phyloP scores from a whole-genome alignment of 1,284 basidiomycete genomes.

The Inonotus hispidus region DNA sequence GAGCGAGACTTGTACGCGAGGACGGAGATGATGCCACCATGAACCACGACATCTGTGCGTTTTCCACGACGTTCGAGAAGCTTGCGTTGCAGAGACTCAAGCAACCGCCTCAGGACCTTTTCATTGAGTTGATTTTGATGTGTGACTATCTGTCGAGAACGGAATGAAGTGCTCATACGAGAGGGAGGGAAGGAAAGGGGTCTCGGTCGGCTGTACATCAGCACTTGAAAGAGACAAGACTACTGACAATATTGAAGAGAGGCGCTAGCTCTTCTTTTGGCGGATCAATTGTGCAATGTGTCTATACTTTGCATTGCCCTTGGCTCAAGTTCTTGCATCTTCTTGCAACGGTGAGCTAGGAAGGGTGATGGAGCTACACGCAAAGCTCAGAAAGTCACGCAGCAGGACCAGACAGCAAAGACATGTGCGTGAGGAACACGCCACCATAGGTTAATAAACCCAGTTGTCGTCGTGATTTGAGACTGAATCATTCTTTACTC shows the following conservation, averaged over 20 bases:
- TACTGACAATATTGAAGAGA: background rate
- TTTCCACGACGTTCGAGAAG: conserved; percentile 4
- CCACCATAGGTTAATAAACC: too few species aligned
- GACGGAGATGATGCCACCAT: conserved; percentile 12
- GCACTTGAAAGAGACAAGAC: background rate
- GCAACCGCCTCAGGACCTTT: conserved; percentile 1
- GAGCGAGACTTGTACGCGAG: background rate
- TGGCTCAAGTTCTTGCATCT: background rate
- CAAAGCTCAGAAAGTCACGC: background rate
- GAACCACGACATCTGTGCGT: conserved; percentile 11
- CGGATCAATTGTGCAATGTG: background rate
- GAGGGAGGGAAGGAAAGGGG: conserved; percentile 1
- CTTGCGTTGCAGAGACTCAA: conserved; percentile 12
- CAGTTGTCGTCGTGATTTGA: too few species aligned
- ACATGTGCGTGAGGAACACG: too few species aligned
- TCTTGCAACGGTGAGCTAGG: background rate
- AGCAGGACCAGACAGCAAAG: too few species aligned
- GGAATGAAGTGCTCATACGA: background rate
- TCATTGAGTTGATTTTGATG: conserved; percentile 6
- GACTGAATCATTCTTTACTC: too few species aligned
- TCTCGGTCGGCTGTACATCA: conserved; percentile 7
- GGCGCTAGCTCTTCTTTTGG: background rate
- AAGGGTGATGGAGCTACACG: background rate
- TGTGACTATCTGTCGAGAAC: conserved; percentile 1
- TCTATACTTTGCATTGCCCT: background rate